A percentile compares a stretch with the other conserved stretches of the same genome.
Conservation (phyloP, 169 alveolate species). For the Eimeria maxima region DNA sequence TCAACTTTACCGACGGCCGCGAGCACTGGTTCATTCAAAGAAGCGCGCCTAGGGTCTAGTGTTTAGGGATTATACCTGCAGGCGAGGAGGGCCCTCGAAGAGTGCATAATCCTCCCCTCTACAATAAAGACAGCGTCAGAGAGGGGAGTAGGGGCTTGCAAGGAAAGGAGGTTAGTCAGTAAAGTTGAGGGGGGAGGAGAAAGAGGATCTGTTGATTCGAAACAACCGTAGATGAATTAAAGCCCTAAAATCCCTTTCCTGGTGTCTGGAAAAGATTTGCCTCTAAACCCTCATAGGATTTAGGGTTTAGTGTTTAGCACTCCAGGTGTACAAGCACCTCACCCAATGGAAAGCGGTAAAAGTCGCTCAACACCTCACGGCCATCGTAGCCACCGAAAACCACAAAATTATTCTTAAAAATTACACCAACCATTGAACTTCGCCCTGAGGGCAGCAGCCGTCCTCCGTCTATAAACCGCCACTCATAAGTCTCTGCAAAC, state of each 20-base stretch:
- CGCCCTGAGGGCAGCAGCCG: constrained; percentile 91
- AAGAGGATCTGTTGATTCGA: not conserved
- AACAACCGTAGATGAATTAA: not conserved
- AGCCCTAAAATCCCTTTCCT: not conserved
- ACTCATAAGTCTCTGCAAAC: constrained; percentile 84
- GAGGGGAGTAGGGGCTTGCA: constrained; percentile 37
- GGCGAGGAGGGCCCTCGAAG: constrained; percentile 61
- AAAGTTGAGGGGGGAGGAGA: constrained; percentile 74
- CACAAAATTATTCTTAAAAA: constrained; percentile 88
- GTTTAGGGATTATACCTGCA: constrained; percentile 27
- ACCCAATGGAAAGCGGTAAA: constrained; percentile 87
- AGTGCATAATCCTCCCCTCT: constrained; percentile 65
- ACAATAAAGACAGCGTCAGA: constrained; percentile 74
- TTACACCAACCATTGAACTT: constrained; percentile 87
- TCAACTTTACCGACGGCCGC: not conserved
- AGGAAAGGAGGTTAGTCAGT: constrained; percentile 46
- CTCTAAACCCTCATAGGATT: too few relatives aligned
- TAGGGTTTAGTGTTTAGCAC: constrained; percentile 39
- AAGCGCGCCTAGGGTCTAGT: constrained; percentile 19
- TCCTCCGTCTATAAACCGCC: constrained; percentile 75
- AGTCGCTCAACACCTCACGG: constrained; percentile 90
- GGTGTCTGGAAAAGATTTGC: too few relatives aligned
- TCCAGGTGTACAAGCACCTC: not conserved
- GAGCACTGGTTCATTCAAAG: not conserved
- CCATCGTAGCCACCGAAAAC: constrained; percentile 95